Evolutionary conservation across 441 rosid species (phyloP), one percentile per base, ranked within the genome.

Genomic region (Adansonia madagascariensis): DNA sequence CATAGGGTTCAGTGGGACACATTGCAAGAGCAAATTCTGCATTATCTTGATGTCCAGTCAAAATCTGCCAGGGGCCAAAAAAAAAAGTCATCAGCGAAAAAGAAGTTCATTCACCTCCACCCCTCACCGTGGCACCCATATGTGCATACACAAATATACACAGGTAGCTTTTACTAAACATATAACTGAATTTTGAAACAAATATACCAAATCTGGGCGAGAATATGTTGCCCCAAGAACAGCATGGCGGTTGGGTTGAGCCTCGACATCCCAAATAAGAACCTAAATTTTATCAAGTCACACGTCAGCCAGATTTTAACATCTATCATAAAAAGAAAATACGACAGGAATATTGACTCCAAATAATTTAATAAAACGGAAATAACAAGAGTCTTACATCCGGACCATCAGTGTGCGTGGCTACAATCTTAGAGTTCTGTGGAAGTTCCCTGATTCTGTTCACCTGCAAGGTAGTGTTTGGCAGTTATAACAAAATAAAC

Each of bases 21-120:
- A 97, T 91, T 59, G 99, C 97, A 79, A 97, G 98, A 79, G 99
- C 99, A 82, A 92, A 97, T 84, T 97, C 99, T 27, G 99, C 99
- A 93, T 94, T 92, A 79, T 97, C 99, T 84, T 88, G 91, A 84
- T 97, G 99, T 63, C 99, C 99, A 66, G 97, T 94, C 85, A 97
- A 87, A 80, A 97, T 88, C 99, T 97, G 88, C 82, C 41, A 75
- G 68, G 6, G 14, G 31, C 31, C 31, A 27, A 27, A 83, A 63
- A 65, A 39, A 20, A n/a, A 77, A 11, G 9, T 53, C 8, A 35
- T 18, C 31, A 71, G 31, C 53, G 60, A 5, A 43, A 53, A 53
- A 79, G n/a, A n/a, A 53, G 57, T 27, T 75, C 41, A 72, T 14
- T 57, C 27, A 14, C 0, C n/a, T 27, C 43, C 18, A 5, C 12